Conservation (phyloP, 2,329 filamentous ascomycete genomes). For the Sporothrix mexicana region DNA sequence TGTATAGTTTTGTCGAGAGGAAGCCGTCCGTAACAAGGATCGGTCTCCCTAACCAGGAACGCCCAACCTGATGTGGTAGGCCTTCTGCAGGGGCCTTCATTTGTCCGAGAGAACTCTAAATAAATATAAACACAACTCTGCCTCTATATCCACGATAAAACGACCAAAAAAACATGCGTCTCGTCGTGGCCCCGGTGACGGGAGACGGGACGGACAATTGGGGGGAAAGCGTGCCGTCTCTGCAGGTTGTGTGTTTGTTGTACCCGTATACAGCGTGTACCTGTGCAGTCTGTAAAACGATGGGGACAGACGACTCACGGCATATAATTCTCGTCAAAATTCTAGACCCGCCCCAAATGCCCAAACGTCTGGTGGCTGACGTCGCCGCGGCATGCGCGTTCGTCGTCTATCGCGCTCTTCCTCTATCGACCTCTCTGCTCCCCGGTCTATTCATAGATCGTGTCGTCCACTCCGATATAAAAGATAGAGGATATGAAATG, state of each 20-base stretch:
- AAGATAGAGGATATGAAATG: neutral
- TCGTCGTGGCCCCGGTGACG: neutral
- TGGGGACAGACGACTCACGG: neutral
- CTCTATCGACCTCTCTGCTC: neutral
- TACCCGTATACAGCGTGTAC: neutral
- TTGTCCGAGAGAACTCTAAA: conserved; percentile 6
- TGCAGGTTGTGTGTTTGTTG: neutral
- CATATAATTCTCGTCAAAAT: neutral
- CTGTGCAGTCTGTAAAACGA: neutral
- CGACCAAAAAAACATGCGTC: too few relatives aligned
- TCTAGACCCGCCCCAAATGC: neutral
- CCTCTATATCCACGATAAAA: too few relatives aligned
- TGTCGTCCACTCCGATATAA: neutral
- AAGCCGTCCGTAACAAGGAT: neutral
- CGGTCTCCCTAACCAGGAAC: neutral
- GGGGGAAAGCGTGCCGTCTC: conserved; percentile 11
- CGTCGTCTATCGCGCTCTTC: too few relatives aligned
- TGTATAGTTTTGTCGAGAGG: too few relatives aligned
- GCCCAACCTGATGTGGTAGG: too few relatives aligned
- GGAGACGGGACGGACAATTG: conserved; percentile 27
- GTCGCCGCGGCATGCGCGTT: neutral
- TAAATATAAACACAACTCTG: neutral
- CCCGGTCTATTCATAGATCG: neutral
- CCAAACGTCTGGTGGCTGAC: neutral
- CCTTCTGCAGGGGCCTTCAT: conserved; percentile 1